Conservation (phyloP, 176 grass and related monocot genomes). For the Elaeis guineensis region DNA sequence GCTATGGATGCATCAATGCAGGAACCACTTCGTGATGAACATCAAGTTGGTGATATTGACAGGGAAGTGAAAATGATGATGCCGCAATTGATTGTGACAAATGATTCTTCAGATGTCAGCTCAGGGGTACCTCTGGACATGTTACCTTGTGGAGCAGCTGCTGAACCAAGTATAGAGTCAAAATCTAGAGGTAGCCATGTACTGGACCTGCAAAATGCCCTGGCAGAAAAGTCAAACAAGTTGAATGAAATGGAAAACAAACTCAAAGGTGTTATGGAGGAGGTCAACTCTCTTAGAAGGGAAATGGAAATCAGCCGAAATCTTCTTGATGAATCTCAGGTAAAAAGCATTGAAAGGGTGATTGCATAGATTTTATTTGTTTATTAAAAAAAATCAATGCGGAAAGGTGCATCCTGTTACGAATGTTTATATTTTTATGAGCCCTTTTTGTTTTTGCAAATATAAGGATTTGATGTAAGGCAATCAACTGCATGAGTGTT, state of each 20-base stretch:
- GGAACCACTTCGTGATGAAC: slow-evolving; percentile 41
- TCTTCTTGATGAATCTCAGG: slow-evolving; percentile 96
- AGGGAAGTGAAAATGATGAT: slow-evolving; percentile 36
- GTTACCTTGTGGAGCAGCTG: slow-evolving; percentile 29
- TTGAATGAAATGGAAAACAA: slow-evolving; percentile 64
- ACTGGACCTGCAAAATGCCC: slow-evolving; percentile 44
- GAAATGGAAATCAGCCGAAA: slow-evolving; percentile 54
- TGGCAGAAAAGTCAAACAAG: slow-evolving; percentile 64
- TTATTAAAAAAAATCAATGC: no score
- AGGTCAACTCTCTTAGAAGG: slow-evolving; percentile 51
- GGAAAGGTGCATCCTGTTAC: no score
- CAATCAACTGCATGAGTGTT: no score
- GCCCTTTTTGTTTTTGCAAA: no score
- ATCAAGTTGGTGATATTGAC: slow-evolving; percentile 37
- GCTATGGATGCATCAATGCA: slow-evolving; percentile 67
- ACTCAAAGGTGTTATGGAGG: slow-evolving; percentile 42
- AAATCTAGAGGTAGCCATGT: slow-evolving; percentile 42
- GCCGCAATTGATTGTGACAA: background rate
- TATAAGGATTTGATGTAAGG: no score
- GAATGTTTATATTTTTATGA: no score
- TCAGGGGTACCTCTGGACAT: slow-evolving; percentile 40
- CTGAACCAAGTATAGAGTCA: slow-evolving; percentile 32
- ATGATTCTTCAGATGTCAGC: slow-evolving; percentile 31
- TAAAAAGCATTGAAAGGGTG: slow-evolving; percentile 12
- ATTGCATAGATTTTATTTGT: no score